A percentile compares a stretch with the other conserved stretches of the same genome.
Evolutionary conservation across 805 yeast species (phyloP).

Genomic region (Candida boidinii): DNA sequence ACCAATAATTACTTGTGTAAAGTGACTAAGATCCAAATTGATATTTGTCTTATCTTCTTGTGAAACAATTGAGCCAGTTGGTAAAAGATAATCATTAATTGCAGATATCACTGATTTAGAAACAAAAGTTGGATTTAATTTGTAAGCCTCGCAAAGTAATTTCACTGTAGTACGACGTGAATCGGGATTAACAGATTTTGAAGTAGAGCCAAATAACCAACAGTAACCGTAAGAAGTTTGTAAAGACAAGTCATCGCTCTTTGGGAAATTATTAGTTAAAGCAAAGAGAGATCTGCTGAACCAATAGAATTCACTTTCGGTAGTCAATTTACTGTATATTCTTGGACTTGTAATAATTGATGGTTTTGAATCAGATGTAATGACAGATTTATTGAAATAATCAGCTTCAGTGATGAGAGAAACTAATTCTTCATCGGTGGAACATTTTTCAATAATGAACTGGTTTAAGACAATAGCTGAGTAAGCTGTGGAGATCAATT

Average conservation of each 20-base stretch:
- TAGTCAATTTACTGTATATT: conserved; percentile 39
- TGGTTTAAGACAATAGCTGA: conserved; percentile 27
- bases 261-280: conserved; percentile 11
- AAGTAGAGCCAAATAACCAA: conserved; percentile 38
- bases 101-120: conserved; percentile 38
- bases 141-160: conserved; percentile 25
- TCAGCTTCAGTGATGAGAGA: conserved; percentile 17
- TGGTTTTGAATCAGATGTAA: conserved; percentile 31
- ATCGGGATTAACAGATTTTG: conserved; percentile 27
- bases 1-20: conserved; percentile 27
- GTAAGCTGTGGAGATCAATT: conserved; percentile 46
- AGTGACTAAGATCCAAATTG: conserved; percentile 18
- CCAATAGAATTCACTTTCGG: conserved; percentile 44
- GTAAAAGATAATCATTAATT: conserved; percentile 23
- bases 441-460: conserved; percentile 11
- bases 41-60: conserved; percentile 11
- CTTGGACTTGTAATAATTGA: conserved; percentile 40
- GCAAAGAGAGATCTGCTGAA: conserved; percentile 36
- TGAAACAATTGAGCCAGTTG: no score
- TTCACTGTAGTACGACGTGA: conserved; percentile 27
- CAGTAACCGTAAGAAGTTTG: conserved; percentile 31
- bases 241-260: conserved; percentile 10
- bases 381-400: conserved; percentile 26
- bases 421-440: conserved; percentile 4
- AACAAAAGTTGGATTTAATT: conserved; percentile 26